Percentiles rank a stretch among this genome's conserved stretches.
These are phyloP conservation scores for Leucaena leucocephala DNA, from an alignment of 306 rosid species.

Conservation along the genomic window DNA sequence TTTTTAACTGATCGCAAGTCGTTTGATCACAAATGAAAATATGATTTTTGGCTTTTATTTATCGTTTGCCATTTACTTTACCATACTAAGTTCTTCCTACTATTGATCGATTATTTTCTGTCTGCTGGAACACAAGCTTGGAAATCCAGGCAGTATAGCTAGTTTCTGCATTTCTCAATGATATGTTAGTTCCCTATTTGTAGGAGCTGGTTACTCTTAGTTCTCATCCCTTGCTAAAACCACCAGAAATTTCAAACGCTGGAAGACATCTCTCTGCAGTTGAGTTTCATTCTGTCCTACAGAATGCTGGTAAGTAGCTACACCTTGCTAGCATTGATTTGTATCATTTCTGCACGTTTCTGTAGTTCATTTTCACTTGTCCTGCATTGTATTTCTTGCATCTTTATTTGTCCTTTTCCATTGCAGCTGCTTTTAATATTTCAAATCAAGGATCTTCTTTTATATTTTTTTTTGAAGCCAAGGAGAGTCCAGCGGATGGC, in stretches of 20 bases:
- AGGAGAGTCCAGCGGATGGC: conserved; percentile 36
- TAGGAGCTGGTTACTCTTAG: conserved; percentile 86
- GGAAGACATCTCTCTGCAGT: conserved; percentile 83
- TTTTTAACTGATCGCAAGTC: too few species aligned
- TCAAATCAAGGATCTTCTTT: conserved; percentile 27
- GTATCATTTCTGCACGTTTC: conserved; percentile 7
- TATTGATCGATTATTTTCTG: background rate
- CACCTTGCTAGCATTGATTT: conserved; percentile 18
- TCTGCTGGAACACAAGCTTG: background rate
- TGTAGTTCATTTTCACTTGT: background rate
- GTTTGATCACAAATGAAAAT: background rate
- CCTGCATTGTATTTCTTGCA: background rate
- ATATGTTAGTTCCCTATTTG: conserved; percentile 22
- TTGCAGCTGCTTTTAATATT: background rate
- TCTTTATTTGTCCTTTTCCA: background rate
- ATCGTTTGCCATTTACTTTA: background rate
- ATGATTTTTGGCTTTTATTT: background rate
- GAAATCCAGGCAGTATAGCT: background rate
- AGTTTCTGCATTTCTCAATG: background rate
- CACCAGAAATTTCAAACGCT: conserved; percentile 75
- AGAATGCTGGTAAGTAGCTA: conserved; percentile 58
- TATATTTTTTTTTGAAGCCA: conserved; percentile 36
- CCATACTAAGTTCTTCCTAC: background rate
- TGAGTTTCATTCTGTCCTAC: conserved; percentile 82
- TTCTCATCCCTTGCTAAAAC: conserved; percentile 64